Evolutionary conservation across 768 basidiomycete species (phyloP).

Genomic region (Filobasidium floriforme): DNA sequence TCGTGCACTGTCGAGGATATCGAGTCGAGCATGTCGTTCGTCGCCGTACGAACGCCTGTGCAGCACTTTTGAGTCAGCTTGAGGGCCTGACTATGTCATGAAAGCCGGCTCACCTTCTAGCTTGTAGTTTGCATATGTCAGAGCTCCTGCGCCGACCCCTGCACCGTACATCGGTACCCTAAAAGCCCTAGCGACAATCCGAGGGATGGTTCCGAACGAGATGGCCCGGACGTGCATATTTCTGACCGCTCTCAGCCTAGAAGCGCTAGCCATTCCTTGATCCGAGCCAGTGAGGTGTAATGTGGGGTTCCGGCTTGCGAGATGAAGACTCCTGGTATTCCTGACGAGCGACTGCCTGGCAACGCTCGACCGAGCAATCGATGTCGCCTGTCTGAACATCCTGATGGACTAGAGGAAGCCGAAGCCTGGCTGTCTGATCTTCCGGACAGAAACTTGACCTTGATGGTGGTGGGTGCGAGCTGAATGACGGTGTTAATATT

Average conservation of each 20-base stretch:
- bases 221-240: slow-evolving; percentile 32
- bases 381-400: neutral
- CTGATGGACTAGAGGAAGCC: neutral
- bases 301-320: neutral
- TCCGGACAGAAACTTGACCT: neutral
- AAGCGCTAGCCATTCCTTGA: neutral
- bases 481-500: neutral
- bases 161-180: slow-evolving; percentile 79
- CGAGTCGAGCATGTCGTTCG: slow-evolving; percentile 60
- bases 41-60: slow-evolving; percentile 56
- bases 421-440: neutral
- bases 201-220: slow-evolving; percentile 82
- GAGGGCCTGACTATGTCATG: neutral
- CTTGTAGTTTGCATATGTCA: slow-evolving; percentile 94
- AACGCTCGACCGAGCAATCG: neutral
- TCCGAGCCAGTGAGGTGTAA: neutral
- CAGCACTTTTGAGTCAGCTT: neutral
- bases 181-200: slow-evolving; percentile 78
- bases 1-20: slow-evolving; percentile 44
- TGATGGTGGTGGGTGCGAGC: neutral
- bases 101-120: slow-evolving; percentile 62
- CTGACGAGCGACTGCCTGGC: neutral
- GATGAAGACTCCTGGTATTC: neutral
- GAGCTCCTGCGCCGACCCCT: slow-evolving; percentile 79
- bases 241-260: slow-evolving; percentile 2